These are phyloP conservation scores for Pseudogymnoascus sp. DNA, from an alignment of 2,329 filamentous ascomycete species.

Conservation along the genomic window DNA sequence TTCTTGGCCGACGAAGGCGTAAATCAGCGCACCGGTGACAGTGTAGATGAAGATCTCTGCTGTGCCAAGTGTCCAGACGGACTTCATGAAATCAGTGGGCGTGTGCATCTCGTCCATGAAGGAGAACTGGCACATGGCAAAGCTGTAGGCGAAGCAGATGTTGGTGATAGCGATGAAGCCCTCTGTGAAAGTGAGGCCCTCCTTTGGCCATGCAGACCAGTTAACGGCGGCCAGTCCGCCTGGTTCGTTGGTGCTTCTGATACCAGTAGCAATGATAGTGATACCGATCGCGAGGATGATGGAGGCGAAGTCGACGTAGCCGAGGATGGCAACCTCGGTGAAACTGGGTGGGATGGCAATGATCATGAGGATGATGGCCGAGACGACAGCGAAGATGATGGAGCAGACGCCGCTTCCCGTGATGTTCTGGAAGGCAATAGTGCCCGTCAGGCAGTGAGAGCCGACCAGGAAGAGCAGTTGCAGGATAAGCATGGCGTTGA, in stretches of 20 bases:
- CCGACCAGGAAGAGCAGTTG: conserved; percentile 54
- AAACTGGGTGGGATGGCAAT: conserved; percentile 49
- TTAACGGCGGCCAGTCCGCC: conserved; percentile 11
- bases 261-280: conserved; percentile 47
- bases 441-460: conserved; percentile 51
- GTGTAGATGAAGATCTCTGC: conserved; percentile 48
- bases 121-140: conserved; percentile 22
- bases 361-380: conserved; percentile 41
- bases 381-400: conserved; percentile 44
- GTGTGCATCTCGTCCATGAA: conserved; percentile 26
- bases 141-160: conserved; percentile 51
- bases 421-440: conserved; percentile 49
- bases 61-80: conserved; percentile 41
- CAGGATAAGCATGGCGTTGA: conserved; percentile 42
- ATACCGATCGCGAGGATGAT: conserved; percentile 46
- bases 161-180: conserved; percentile 45
- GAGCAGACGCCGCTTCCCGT: conserved; percentile 46
- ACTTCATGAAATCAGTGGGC: conserved; percentile 29
- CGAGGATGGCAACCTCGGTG: conserved; percentile 45
- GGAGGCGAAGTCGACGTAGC: conserved; percentile 46
- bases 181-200: conserved; percentile 31
- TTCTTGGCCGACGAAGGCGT: conserved; percentile 46
- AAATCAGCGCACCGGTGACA: conserved; percentile 48
- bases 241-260: conserved; percentile 20
- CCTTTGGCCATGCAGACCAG: conserved; percentile 22